Evolutionary conservation across 495 filamentous ascomycete genomes (phyloP), one percentile per base, ranked within the genome.

Genomic region (Neurospora sp.): DNA sequence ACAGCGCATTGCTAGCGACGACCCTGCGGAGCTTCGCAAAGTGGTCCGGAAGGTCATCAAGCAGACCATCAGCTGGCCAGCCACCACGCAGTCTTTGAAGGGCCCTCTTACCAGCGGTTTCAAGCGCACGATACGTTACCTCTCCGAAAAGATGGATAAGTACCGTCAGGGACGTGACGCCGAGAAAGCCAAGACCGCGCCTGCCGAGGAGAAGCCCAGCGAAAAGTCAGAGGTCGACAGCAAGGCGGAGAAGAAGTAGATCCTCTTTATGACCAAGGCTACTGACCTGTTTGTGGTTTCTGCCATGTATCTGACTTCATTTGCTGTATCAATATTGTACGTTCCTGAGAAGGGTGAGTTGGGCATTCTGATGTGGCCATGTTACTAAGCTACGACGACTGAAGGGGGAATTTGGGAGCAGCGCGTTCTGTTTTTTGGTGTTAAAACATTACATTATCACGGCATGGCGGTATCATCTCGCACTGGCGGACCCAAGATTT

Each of bases 61-160:
- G 77, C 90, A 90, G 77, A 98, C 96, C 0, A 91, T 98, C 76
- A 87, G 84, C 69, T 99, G 96, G 96, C 93, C 96, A 4, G 93
- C 92, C 73, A 93, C 91, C 8, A 89, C 88, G 6, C 94, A 99
- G 82, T 93, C 87, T 44, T 73, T 94, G 48, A 98, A 99, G 81
- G 90, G 93, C 4, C 77, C 89, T 0, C 76, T 97, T 31, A 98
- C 94, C 2, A 87, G 91, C 1, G 96, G 96, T 0, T 75, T 91
- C 8, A 75, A 82, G 53, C 87, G 89, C 75, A 89, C 89, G 70
- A 88, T 86, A 85, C 87, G 87, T 73, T 99, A 99, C 82, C 72
- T 95, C 73, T 82, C 84, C 41, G 96, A 98, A 81, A 99, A 99
- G 86, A 85, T 91, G 65, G 86, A 82, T 53, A 97, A 97, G 82